phyloP scores from a whole-genome alignment of 2,329 filamentous ascomycete genomes.

The Pestalotiopsis sp. region DNA sequence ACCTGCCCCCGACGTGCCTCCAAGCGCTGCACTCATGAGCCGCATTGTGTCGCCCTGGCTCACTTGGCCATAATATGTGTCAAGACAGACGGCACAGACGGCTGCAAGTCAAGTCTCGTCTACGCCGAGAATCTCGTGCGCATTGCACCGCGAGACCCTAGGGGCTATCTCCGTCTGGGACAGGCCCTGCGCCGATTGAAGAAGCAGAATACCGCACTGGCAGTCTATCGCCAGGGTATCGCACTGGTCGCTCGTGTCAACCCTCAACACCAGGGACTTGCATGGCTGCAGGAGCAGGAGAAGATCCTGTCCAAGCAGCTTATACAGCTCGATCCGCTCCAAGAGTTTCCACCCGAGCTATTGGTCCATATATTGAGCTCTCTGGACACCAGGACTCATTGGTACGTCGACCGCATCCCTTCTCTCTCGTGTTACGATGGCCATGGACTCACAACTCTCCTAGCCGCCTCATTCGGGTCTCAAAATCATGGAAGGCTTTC shows the following conservation, averaged over 20 bases:
- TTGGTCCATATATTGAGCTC: neutral
- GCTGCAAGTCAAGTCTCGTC: neutral
- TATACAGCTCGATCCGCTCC: neutral
- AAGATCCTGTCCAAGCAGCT: neutral
- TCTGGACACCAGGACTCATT: neutral
- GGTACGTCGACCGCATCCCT: neutral
- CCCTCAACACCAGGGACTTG: constrained; percentile 1
- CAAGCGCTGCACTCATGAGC: constrained; percentile 1
- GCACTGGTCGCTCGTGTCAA: neutral
- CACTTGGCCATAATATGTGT: neutral
- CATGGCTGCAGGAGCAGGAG: neutral
- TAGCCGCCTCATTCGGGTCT: constrained; percentile 6
- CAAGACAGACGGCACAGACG: neutral
- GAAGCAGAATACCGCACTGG: neutral
- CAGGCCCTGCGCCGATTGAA: neutral
- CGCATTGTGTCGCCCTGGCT: constrained; percentile 1
- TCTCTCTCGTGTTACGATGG: neutral
- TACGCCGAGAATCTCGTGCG: constrained; percentile 6
- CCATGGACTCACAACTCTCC: neutral
- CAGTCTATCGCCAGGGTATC: constrained; percentile 6
- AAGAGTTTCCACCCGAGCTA: neutral
- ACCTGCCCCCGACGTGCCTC: neutral
- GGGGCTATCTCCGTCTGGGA: constrained; percentile 5
- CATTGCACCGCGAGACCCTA: constrained; percentile 4
- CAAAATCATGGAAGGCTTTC: constrained; percentile 7